Base-by-base conservation (phyloP, 768 basidiomycete genomes). In the Suillus placidus region DNA sequence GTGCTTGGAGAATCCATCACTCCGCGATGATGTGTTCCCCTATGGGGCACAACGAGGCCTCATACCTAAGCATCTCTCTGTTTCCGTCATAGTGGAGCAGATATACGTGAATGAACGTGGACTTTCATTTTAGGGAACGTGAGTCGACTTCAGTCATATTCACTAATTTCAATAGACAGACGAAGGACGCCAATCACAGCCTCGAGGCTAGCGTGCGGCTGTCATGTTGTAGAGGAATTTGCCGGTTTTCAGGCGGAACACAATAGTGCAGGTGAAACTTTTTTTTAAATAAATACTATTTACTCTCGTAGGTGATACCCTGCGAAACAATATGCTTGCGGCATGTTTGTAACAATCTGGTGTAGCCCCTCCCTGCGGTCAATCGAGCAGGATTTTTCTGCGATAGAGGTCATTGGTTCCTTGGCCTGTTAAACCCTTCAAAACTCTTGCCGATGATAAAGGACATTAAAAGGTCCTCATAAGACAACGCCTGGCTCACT, bases 1-100 rank as follows among this genome's bases (percentile, higher is more conserved):
- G 58, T 42, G 58, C 26, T 60, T 60, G 58, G 58, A 60, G 58
- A 60, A 60, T 60, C 58, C 58, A 18, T 60, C 58, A 60, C 58
- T 60, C 58, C 58, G 58, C 58, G 58, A 60, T 40, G 58, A 42
- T 60, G 30, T 60, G 6, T 42, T 42, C 42, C 40, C 40, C 58
- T 60, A 60, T 60, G 40, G 58, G 30, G 58, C 58, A 32, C 58
- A 60, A 60, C 26, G 58, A 60, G 58, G 58, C 58, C 12, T 42
- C 42, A 60, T 60, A 42, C 23, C 9, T 43, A 60, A 60, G 23
- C 3, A 40, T 20, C 30, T 30, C 34, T 58, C 56, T 23, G 5
- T 14, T 16, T 23, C 16, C 57, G 16, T 58, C 18, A 42, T 32
- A 12, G 40, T 60, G 58, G 52, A 54, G 52, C 30, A 32, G 51